Percentiles rank a stretch among this genome's conserved stretches.
phyloP scores from a whole-genome alignment of 768 basidiomycete genomes.

The Lactarius sanguifluus region DNA sequence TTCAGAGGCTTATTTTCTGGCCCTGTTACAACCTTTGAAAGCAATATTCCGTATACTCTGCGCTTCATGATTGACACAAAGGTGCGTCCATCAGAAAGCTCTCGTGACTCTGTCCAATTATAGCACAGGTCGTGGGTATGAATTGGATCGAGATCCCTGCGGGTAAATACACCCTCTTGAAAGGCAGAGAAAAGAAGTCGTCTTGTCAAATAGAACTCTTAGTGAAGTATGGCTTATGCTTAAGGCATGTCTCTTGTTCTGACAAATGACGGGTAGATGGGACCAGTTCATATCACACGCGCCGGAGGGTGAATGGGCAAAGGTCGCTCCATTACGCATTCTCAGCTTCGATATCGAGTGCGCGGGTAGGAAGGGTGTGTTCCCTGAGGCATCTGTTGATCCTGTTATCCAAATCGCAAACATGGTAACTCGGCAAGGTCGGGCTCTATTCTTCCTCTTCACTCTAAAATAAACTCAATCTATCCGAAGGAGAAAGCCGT shows the following conservation, averaged over 20 bases:
- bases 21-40: conserved; percentile 77
- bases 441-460: not conserved
- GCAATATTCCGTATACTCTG: conserved; percentile 87
- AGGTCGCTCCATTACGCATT: conserved; percentile 88
- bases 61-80: conserved; percentile 99
- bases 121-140: conserved; percentile 86
- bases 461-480: not conserved
- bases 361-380: conserved; percentile 95
- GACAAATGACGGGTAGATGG: conserved; percentile 50
- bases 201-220: conserved; percentile 87
- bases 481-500: conserved; percentile 69
- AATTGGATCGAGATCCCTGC: conserved; percentile 96
- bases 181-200: conserved; percentile 60
- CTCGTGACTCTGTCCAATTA: not conserved
- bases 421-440: conserved; percentile 98
- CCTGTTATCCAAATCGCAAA: conserved; percentile 99
- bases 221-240: conserved; percentile 52
- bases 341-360: conserved; percentile 99
- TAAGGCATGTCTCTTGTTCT: not conserved
- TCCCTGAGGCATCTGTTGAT: conserved; percentile 87
- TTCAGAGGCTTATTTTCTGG: conserved; percentile 48
- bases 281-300: conserved; percentile 85
- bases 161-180: conserved; percentile 71
- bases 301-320: conserved; percentile 90
- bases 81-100: conserved; percentile 42